Evolutionary conservation across 208 protist species (phyloP), one percentile per base, ranked within the genome.

Genomic region (Leishmania tarentolae): DNA sequence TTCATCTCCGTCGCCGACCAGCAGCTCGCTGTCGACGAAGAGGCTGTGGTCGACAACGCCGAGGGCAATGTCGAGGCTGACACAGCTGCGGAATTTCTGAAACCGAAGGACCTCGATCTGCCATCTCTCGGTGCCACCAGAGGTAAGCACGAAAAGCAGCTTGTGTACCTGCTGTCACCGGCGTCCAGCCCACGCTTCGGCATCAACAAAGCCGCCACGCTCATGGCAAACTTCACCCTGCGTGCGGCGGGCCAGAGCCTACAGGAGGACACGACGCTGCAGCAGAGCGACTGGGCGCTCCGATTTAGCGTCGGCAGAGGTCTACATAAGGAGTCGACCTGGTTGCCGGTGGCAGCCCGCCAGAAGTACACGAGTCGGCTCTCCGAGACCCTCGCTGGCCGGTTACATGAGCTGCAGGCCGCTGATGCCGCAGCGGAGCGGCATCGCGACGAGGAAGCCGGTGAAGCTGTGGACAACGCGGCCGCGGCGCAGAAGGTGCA

Each of bases 251-350:
- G 83, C 0, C 19, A 21, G 52, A 50, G 44, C 50, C 52, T 87
- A 57, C 15, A 78, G 52, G 57, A 61, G 53, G 72, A 78, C 52
- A n/a, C 31, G 0, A 21, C 72, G 21, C 70, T 77, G 72, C 79
- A 82, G 72, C 79, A 92, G 76, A 93, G 87, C 56, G 89, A 85
- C 35, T 59, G 90, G 2, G 93, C 93, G 7, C 42, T 97, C 31
- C 90, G 92, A 42, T 82, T 97, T 65, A 87, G 86, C 61, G 73
- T 95, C 6, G 90, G 90, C 24, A 85, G 86, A 19, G 91, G 90
- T 19, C 78, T 93, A 15, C 79, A 84, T 28, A 93, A 92, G 81
- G 85, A 94, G 63, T 94, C 92, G 28, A 90, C 90, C 52, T 97
- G 93, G 93, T 65, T 95, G 46, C 92, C 93, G 28, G 40, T 97